A percentile compares a stretch with the other conserved stretches of the same genome.
Conservation (phyloP, 306 rosid species). For the Chamaecrista fasciculata region DNA sequence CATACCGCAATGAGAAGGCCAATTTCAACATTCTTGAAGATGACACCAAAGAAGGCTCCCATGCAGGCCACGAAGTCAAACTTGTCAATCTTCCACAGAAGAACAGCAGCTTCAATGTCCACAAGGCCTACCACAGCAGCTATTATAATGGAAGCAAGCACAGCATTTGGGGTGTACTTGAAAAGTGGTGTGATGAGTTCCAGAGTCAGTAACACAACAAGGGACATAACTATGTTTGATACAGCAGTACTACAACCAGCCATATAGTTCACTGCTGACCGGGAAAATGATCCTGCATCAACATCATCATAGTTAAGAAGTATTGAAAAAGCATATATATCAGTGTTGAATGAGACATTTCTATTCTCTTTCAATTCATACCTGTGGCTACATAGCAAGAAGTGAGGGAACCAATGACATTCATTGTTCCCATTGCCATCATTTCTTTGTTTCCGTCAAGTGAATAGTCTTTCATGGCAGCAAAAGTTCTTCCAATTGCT, state of each 20-base stretch:
- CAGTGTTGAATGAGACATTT: too few species aligned
- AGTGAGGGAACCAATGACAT: slow-evolving; percentile 76
- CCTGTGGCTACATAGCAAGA: slow-evolving; percentile 87
- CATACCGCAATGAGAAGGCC: slow-evolving; percentile 78
- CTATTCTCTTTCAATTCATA: too few species aligned
- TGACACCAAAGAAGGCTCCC: slow-evolving; percentile 91
- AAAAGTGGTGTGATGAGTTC: slow-evolving; percentile 67
- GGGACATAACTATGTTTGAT: slow-evolving; percentile 81
- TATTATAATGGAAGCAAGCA: slow-evolving; percentile 76
- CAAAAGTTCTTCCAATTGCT: slow-evolving; percentile 95
- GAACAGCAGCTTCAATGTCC: slow-evolving; percentile 48
- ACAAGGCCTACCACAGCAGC: slow-evolving; percentile 54
- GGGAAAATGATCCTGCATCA: slow-evolving; percentile 76
- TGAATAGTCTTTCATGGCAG: slow-evolving; percentile 69
- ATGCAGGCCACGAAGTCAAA: slow-evolving; percentile 80
- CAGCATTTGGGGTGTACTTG: slow-evolving; percentile 86
- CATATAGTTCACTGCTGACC: slow-evolving; percentile 87
- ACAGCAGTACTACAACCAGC: slow-evolving; percentile 81
- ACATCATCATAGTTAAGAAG: too few species aligned
- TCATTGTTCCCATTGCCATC: slow-evolving; percentile 92
- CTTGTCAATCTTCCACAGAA: slow-evolving; percentile 79
- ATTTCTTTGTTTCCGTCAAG: slow-evolving; percentile 89
- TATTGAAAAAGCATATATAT: too few species aligned
- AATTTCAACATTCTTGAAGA: slow-evolving; percentile 71
- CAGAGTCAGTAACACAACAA: slow-evolving; percentile 57